Evolutionary conservation across 1,139 yeast genomes (phyloP), one percentile per base, ranked within the genome.

Genomic region (Geotrichum histeridarum): DNA sequence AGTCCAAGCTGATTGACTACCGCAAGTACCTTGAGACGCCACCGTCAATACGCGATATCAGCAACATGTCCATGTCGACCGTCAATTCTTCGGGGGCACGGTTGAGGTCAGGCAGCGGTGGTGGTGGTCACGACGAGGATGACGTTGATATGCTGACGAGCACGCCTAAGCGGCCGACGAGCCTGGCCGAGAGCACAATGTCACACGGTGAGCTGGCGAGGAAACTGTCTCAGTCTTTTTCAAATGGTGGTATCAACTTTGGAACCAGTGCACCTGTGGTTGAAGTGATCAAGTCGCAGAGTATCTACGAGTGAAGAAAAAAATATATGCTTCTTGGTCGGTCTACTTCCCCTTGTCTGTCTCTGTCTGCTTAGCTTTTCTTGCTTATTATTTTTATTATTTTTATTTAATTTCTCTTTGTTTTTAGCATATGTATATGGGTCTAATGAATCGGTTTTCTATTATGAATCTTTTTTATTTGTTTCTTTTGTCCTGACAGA

Each of bases 191-290:
- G n/a, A 41, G 39, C 31, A 18, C 39, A 9, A 48, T 32, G 15
- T 31, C 45, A 4, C 45, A 48, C 14, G 51, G 31, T 33, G 45
- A 46, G 14, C 30, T 32, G 27, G 33, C 44, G n/a, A 41, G 14
- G n/a, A 48, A 32, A 42, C 27, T 54, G 15, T 50, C 54, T 1
- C 35, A 38, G 11, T 54, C 57, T 12, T 47, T 54, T 43, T 54
- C 57, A 4, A 38, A 15, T n/a, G 8, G 42, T 2, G 57, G 57
- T 11, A 47, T 54, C 30, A 48, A 50, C 22, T 35, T 54, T 35
- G 57, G 57, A 37, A 54, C 52, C 41, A 46, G 54, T 18, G 30
- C 42, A 15, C 57, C 57, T 2, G 54, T 54, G 5, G 57, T 54
- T 32, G 50, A 50, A 14, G 44, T 54, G n/a, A 50, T 45, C 41